Base-by-base conservation (phyloP, 2,329 filamentous ascomycete genomes). In the Ampelomyces quisqualis region DNA sequence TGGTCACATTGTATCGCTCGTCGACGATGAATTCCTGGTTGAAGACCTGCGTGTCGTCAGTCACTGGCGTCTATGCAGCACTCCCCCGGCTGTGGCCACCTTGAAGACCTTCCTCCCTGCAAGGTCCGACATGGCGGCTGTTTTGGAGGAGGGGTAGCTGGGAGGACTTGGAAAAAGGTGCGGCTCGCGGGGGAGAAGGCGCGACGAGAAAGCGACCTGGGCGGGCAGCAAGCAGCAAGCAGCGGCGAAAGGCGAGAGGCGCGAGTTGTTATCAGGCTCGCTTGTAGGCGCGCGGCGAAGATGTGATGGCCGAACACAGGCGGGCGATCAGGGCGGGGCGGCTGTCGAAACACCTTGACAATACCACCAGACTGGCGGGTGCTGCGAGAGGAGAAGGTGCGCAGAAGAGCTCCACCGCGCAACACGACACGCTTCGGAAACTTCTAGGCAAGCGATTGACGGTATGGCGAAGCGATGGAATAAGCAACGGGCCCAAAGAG, bases 21-120 rank as follows among this genome's bases (percentile, higher is more conserved):
- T 97, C 93, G 65, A 97, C 93, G 60, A 96, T 84, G 69, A 98
- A 98, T 76, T 98, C 93, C 69, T 98, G 93, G 78, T 96, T 96
- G 76, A 98, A 98, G 70, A 98, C 62, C 51, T 54, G 34, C 28
- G 5, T 23, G 6, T 11, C 23, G 28, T 28, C 30, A 39, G 34
- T 32, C 10, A 9, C 22, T 14, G 14, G 4, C 10, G 8, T 14
- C 13, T 20, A 17, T 32, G 9, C 6, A 7, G 26, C 20, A n/a
- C 8, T 7, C 9, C 7, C 15, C 11, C 8, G 33, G 38, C 38
- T 27, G 10, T 24, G 18, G 20, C 26, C 27, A 97, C 53, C 49
- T 56, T 57, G 54, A 57, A 59, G 22, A 60, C 52, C 79, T 95
- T 95, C 72, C 90, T 84, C 66, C 82, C 82, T 51, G 74, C 71